phyloP scores from a whole-genome alignment of 306 rosid genomes.

The Prunus salicina region DNA sequence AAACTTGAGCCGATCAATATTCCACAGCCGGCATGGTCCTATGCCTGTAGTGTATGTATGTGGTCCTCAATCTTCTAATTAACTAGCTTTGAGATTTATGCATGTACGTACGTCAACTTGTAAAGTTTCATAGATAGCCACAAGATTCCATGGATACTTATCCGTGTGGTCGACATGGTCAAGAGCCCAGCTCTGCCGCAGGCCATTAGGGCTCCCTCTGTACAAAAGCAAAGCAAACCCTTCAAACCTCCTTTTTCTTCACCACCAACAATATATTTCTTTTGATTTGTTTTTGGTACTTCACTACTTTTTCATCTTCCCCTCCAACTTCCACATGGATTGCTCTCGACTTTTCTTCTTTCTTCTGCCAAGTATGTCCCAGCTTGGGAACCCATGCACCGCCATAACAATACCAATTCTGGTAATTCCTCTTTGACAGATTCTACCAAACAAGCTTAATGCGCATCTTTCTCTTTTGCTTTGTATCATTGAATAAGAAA shows the following conservation, averaged over 20 bases:
- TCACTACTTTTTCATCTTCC: neutral
- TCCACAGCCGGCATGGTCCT: neutral
- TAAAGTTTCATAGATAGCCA: neutral
- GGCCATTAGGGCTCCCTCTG: slow-evolving; percentile 7
- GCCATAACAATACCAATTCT: neutral
- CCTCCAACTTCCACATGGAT: neutral
- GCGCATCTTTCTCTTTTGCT: neutral
- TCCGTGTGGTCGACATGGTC: slow-evolving; percentile 4
- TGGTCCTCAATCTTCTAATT: neutral
- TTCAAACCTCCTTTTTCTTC: slow-evolving; percentile 3
- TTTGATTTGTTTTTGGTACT: neutral
- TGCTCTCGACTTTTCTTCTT: neutral
- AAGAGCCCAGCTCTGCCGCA: neutral
- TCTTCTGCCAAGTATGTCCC: neutral
- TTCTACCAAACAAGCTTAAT: neutral
- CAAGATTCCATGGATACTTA: neutral
- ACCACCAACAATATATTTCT: neutral
- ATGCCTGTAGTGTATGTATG: neutral
- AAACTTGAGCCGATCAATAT: neutral
- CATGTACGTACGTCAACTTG: neutral
- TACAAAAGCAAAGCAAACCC: slow-evolving; percentile 7
- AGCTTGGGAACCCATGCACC: slow-evolving; percentile 5
- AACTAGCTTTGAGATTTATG: neutral
- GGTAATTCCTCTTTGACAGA: neutral
- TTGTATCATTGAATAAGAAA: neutral